Conservation (phyloP, 169 alveolate genomes). For the Eimeria maxima region DNA sequence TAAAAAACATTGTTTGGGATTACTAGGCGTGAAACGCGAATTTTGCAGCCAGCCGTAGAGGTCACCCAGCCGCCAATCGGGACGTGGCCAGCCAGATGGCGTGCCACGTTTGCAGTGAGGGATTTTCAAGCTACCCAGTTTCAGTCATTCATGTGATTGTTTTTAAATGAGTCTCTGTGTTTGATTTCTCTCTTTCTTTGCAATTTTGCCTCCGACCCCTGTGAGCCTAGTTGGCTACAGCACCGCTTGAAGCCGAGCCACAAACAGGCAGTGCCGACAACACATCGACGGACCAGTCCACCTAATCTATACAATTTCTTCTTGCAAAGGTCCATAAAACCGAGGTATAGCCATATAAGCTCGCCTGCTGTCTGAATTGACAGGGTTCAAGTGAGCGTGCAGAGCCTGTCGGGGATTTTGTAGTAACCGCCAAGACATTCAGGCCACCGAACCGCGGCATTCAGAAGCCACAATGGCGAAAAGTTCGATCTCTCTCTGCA, state of each 20-base stretch:
- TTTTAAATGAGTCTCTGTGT: neutral
- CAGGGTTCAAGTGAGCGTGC: neutral
- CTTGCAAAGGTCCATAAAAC: no score
- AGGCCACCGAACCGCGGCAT: neutral
- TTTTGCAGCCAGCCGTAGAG: neutral
- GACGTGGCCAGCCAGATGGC: slow-evolving; percentile 24
- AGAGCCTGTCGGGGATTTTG: neutral
- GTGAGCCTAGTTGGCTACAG: neutral
- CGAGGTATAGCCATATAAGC: neutral
- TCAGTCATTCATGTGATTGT: neutral
- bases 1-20: neutral
- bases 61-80: neutral
- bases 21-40: neutral
- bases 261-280: slow-evolving; percentile 11
- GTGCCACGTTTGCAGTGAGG: slow-evolving; percentile 21
- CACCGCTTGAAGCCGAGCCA: neutral
- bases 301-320: neutral
- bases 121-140: neutral
- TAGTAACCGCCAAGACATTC: neutral
- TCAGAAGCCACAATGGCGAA: slow-evolving; percentile 16
- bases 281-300: slow-evolving; percentile 16
- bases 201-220: neutral
- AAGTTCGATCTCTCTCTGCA: neutral
- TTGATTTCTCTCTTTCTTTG: neutral
- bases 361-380: neutral